Conservation (phyloP, 2,329 filamentous ascomycete genomes). For the Endoconidiophora laricicola region DNA sequence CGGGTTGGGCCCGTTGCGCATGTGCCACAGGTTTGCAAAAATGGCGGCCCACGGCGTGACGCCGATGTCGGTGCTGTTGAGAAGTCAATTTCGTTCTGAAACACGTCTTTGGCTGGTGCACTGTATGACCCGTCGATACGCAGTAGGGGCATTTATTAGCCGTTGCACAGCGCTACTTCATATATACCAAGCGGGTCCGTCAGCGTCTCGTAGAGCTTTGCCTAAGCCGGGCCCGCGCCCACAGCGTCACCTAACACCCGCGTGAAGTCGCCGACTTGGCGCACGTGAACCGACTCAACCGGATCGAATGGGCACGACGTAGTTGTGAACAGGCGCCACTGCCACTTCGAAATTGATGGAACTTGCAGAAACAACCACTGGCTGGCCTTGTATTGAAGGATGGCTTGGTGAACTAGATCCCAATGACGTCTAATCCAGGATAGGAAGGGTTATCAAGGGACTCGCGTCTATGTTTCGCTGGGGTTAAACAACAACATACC, state of each 20-base stretch:
- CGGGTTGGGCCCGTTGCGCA: conserved; percentile 77
- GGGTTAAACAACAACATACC: conserved; percentile 35
- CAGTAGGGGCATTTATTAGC: conserved; percentile 76
- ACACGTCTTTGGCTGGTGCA: conserved; percentile 92
- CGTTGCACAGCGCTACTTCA: conserved; percentile 86
- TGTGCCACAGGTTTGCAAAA: conserved; percentile 95
- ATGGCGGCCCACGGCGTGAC: conserved; percentile 78
- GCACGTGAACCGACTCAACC: conserved; percentile 85
- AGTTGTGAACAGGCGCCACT: conserved; percentile 99
- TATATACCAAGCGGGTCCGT: conserved; percentile 89
- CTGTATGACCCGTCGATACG: conserved; percentile 93
- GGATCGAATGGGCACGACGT: conserved; percentile 94
- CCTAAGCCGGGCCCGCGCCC: conserved; percentile 75
- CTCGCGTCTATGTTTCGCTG: background rate
- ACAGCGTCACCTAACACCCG: conserved; percentile 83
- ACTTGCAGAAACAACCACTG: conserved; percentile 97
- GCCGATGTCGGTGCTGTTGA: conserved; percentile 75
- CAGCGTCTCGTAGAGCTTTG: conserved; percentile 56
- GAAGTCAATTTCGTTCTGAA: conserved; percentile 77
- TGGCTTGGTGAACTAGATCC: conserved; percentile 92
- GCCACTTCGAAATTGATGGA: conserved; percentile 68
- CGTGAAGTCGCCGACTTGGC: conserved; percentile 94
- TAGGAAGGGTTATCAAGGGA: conserved; percentile 15
- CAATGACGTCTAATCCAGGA: conserved; percentile 56
- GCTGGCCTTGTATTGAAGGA: conserved; percentile 97